Evolutionary conservation across 2,329 filamentous ascomycete genomes (phyloP).

Genomic region (Emmonsia crescens): DNA sequence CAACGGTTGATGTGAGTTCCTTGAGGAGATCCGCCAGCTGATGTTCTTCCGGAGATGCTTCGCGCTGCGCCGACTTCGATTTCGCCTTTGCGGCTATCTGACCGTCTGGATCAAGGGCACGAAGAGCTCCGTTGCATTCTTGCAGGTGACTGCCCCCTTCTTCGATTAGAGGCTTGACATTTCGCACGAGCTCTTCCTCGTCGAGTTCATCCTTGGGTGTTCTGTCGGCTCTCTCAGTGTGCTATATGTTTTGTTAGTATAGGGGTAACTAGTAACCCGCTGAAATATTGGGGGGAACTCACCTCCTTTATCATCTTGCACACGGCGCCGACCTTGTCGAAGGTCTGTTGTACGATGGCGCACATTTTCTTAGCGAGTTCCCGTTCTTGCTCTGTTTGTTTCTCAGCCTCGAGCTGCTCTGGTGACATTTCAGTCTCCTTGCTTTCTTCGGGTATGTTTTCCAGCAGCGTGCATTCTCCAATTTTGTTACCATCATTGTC

Average conservation of each 20-base stretch:
- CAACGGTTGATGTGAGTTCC: slow-evolving; percentile 69
- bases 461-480: slow-evolving; percentile 51
- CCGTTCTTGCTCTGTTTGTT: slow-evolving; percentile 55
- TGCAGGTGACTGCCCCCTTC: slow-evolving; percentile 71
- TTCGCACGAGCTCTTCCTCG: slow-evolving; percentile 75
- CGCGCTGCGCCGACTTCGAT: slow-evolving; percentile 61
- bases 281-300: slow-evolving; percentile 22
- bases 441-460: slow-evolving; percentile 43
- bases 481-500: slow-evolving; percentile 53
- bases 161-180: slow-evolving; percentile 81
- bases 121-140: slow-evolving; percentile 77
- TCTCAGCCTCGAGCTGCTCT: slow-evolving; percentile 44
- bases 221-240: slow-evolving; percentile 69
- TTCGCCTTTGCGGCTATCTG: slow-evolving; percentile 77
- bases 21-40: slow-evolving; percentile 76
- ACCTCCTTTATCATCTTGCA: slow-evolving; percentile 77
- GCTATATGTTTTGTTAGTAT: slow-evolving; percentile 35
- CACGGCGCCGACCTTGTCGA: slow-evolving; percentile 75
- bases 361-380: slow-evolving; percentile 70
- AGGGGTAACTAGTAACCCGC: not conserved
- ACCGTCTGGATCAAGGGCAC: slow-evolving; percentile 80
- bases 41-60: slow-evolving; percentile 74
- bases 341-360: slow-evolving; percentile 60
- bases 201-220: slow-evolving; percentile 79
- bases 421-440: slow-evolving; percentile 23